Percentiles rank a stretch among this genome's conserved stretches.
These are phyloP conservation scores for Aspergillus intermedius DNA, from an alignment of 2,329 filamentous ascomycete genomes.

Conservation along the genomic window DNA sequence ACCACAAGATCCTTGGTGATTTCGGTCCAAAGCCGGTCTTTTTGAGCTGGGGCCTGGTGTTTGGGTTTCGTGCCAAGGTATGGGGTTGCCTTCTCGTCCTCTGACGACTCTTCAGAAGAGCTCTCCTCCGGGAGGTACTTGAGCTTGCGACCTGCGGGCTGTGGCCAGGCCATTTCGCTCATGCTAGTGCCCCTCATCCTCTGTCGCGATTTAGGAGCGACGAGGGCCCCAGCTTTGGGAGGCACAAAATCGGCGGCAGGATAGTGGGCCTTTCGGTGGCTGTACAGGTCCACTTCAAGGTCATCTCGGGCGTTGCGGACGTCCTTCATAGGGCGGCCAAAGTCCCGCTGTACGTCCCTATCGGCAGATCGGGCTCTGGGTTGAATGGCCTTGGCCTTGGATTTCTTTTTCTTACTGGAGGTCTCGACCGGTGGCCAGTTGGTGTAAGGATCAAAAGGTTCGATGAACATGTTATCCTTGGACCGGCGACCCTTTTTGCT, in stretches of 20 bases:
- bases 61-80: slow-evolving; percentile 32
- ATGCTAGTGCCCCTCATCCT: neutral
- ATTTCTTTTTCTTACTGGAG: neutral
- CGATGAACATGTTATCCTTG: neutral
- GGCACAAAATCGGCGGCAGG: neutral
- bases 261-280: neutral
- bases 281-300: neutral
- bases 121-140: neutral
- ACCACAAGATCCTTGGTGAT: slow-evolving; percentile 89
- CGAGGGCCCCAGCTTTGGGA: neutral
- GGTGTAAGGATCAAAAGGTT: neutral
- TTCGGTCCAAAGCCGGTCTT: slow-evolving; percentile 82
- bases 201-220: neutral
- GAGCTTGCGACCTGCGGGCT: neutral
- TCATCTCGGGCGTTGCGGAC: neutral
- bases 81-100: slow-evolving; percentile 44
- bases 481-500: slow-evolving; percentile 13
- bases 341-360: neutral
- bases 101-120: slow-evolving; percentile 40
- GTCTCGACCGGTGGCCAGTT: neutral
- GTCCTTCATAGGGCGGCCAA: neutral
- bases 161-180: neutral
- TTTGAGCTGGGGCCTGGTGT: slow-evolving; percentile 4
- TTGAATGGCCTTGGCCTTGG: neutral
- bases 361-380: neutral